Conservation (phyloP, 768 basidiomycete genomes). For the Rickenella mellea region DNA sequence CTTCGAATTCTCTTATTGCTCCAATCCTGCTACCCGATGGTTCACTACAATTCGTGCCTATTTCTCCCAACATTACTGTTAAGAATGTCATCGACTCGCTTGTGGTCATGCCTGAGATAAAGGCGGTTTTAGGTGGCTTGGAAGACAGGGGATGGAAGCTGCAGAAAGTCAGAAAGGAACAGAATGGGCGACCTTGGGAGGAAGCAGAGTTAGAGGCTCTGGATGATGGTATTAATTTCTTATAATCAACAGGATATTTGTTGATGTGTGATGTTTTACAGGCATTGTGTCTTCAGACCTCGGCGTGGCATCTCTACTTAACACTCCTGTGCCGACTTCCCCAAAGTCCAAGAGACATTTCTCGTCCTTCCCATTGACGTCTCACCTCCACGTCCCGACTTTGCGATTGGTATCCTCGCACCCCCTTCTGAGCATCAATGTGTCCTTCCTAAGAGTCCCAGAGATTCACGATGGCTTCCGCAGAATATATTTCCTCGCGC, state of each 20-base stretch:
- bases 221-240: constrained; percentile 42
- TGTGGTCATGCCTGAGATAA: constrained; percentile 36
- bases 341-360: constrained; percentile 40
- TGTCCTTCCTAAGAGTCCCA: constrained; percentile 60
- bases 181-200: constrained; percentile 55
- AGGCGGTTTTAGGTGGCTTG: constrained; percentile 44
- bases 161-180: constrained; percentile 52
- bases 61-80: constrained; percentile 41
- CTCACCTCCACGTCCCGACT: constrained; percentile 54
- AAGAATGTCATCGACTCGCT: constrained; percentile 52
- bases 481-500: constrained; percentile 58
- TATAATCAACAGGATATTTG: not conserved
- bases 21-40: constrained; percentile 53
- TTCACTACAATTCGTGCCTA: constrained; percentile 52
- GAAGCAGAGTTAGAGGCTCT: constrained; percentile 59
- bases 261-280: constrained; percentile 18
- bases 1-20: constrained; percentile 37
- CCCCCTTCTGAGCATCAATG: constrained; percentile 39
- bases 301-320: constrained; percentile 44
- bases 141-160: constrained; percentile 59
- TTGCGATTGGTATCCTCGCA: constrained; percentile 69
- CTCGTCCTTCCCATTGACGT: constrained; percentile 60
- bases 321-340: constrained; percentile 24
- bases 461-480: constrained; percentile 68
- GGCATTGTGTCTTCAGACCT: constrained; percentile 39